Evolutionary conservation across 2,329 filamentous ascomycete species (phyloP), one percentile per base, ranked within the genome.

Genomic region (Calonectria pteridis): DNA sequence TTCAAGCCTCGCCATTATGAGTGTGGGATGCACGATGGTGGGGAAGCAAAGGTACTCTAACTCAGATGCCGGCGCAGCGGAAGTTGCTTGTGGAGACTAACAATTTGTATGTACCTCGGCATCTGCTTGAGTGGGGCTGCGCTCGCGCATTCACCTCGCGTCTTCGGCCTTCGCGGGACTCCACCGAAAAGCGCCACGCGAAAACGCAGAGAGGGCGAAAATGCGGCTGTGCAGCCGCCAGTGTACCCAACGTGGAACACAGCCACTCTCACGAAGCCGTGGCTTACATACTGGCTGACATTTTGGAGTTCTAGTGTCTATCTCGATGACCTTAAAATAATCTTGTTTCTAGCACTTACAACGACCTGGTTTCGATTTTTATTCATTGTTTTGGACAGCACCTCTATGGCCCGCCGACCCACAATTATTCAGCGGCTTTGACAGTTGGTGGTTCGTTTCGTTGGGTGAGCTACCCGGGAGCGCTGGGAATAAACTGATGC

Each of bases 141-240:
- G 11, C 33, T 40, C 33, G 55, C 55, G 28, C n/a, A 35, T 7
- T n/a, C 35, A 62, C 23, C 23, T 62, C 55, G 55, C 55, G 55
- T 33, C 35, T 62, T 62, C 55, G 55, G 55, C 55, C 55, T 62
- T 55, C 35, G 55, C 55, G 33, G 31, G 23, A 28, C n/a, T 18
- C 33, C 33, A 62, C 33, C 35, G 35, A 62, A 23, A 14, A 62
- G 31, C 55, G 55, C 55, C 55, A 62, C 55, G 55, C 55, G 55
- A 62, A 62, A 40, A 13, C 14, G 6, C n/a, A 40, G 23, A 14
- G 55, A 43, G 10, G 20, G 55, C 35, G 14, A 40, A 40, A 26
- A 40, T 28, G 55, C 35, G 55, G 55, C 55, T 62, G 55, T 62
- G 35, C 55, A 40, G 3, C 5, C n/a, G n/a, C n/a, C n/a, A n/a